These are phyloP conservation scores for Talaromyces verruculosus DNA, from an alignment of 2,329 filamentous ascomycete species.

Conservation along the genomic window DNA sequence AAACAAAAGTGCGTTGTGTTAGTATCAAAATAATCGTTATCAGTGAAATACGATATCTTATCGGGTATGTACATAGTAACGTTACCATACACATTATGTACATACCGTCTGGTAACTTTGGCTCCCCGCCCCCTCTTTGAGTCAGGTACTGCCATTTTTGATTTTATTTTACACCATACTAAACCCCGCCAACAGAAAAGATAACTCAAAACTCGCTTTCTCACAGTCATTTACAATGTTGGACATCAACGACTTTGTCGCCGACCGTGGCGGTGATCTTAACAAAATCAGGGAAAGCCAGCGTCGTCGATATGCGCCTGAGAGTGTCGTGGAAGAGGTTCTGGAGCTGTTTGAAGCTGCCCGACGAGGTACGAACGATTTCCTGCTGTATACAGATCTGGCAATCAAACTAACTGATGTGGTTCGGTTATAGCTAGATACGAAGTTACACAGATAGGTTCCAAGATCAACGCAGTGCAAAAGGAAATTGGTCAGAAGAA, in stretches of 20 bases:
- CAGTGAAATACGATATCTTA: neutral
- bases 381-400: neutral
- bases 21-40: neutral
- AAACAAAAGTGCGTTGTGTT: neutral
- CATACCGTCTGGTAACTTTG: constrained; percentile 6
- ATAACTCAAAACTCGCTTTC: neutral
- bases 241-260: constrained; percentile 75
- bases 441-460: constrained; percentile 74
- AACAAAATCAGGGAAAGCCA: constrained; percentile 92
- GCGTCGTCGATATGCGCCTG: constrained; percentile 73
- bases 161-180: constrained; percentile 8
- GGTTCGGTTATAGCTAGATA: constrained; percentile 62
- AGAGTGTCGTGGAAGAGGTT: constrained; percentile 85
- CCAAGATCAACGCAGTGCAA: constrained; percentile 82
- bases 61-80: constrained; percentile 1
- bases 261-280: constrained; percentile 86
- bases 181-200: neutral
- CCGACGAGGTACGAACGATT: constrained; percentile 59
- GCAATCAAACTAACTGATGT: neutral
- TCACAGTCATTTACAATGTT: constrained; percentile 56
- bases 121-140: constrained; percentile 14
- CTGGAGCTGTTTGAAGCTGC: constrained; percentile 85
- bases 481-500: constrained; percentile 91
- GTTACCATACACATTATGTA: constrained; percentile 2
- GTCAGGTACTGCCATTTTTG: neutral